Evolutionary conservation across 495 filamentous ascomycete genomes (phyloP), one percentile per base, ranked within the genome.

Genomic region (Bacidia gigantensis): DNA sequence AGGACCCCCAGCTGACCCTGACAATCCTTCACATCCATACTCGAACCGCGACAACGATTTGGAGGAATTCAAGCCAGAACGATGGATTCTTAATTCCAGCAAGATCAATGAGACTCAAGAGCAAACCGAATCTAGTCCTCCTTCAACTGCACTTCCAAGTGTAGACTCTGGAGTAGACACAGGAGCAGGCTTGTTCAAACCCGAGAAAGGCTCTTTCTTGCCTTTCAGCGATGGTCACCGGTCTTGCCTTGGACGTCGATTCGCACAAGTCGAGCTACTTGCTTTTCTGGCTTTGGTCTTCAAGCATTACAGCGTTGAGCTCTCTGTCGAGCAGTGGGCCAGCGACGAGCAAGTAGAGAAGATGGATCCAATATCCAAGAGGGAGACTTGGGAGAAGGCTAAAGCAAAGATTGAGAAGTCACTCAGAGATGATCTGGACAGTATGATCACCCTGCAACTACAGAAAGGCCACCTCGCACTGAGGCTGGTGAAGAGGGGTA

Each of bases 171-270:
- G 20, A 12, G 22, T 20, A 12, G 40, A 24, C 9, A 38, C 47
- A 18, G 17, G 25, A 11, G 20, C 25, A 17, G 24, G 11, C 17
- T 69, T 82, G 26, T 82, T 75, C 66, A 69, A 69, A n/a, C 83
- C 83, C 1, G 67, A 68, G 1, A 69, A 74, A 26, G 81, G 82
- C 2, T 70, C 79, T 3, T 87, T 73, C 58, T 68, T 87, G 26
- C 84, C 84, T 1, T 87, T 87, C 63, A 80, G 74, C 53, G 81
- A 85, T 26, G 83, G 84, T n/a, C 66, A 72, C 50, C 73, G 84
- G 17, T 74, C 80, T 10, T 87, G 84, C 57, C 62, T 86, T 20
- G 83, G 84, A 11, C 68, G 80, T 14, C 72, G 81, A 20, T 83
- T 87, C 49, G 81, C 83, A 2, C 79, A 84, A 60, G 81, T 86